phyloP scores from a whole-genome alignment of 177 flowering plant species.

The Vitis hybrid region DNA sequence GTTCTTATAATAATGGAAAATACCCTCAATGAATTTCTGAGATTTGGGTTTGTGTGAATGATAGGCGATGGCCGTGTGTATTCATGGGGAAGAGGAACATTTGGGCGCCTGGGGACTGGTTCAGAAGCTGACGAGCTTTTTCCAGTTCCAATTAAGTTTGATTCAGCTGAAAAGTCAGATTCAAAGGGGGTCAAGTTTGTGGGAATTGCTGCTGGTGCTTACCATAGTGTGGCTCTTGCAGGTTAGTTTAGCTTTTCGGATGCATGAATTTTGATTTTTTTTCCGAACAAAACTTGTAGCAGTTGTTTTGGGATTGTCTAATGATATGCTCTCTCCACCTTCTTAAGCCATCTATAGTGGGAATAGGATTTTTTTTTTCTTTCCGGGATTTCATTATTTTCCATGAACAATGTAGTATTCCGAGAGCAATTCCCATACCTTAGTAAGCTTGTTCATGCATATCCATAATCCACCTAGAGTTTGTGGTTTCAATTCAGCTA shows the following conservation, averaged over 20 bases:
- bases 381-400: background rate
- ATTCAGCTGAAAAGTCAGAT: conserved; percentile 8
- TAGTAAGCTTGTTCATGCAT: too few relatives aligned
- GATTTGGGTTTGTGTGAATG: background rate
- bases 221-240: conserved; percentile 89
- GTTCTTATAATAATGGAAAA: too few relatives aligned
- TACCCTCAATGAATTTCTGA: background rate
- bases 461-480: too few relatives aligned
- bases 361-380: background rate
- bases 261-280: background rate
- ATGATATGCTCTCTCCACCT: background rate
- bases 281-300: background rate
- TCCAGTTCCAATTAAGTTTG: conserved; percentile 61
- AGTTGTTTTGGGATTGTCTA: background rate
- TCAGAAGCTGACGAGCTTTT: conserved; percentile 62
- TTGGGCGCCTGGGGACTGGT: conserved; percentile 87
- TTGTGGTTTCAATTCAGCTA: too few relatives aligned
- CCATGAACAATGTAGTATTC: too few relatives aligned
- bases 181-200: conserved; percentile 44
- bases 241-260: conserved; percentile 32
- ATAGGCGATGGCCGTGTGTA: conserved; percentile 72
- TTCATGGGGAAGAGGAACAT: conserved; percentile 93
- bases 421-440: too few relatives aligned
- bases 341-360: background rate
- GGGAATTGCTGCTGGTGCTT: conserved; percentile 86